A percentile compares a stretch with the other conserved stretches of the same genome.
Evolutionary conservation across 75 land plant species (phyloP).

Genomic region (Cunninghamia lanceolata): DNA sequence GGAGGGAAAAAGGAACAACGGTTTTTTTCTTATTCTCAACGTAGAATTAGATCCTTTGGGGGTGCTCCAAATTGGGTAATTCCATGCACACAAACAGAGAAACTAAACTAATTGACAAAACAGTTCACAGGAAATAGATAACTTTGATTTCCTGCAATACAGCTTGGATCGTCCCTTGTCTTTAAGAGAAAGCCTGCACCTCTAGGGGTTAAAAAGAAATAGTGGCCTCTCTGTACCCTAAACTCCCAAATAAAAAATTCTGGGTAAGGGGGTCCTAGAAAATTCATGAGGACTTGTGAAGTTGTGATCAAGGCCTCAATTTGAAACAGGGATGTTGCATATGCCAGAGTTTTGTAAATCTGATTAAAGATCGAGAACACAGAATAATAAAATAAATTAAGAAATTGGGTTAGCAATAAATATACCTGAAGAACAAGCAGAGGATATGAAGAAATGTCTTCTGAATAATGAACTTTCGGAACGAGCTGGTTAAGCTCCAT

Average conservation of each 20-base stretch:
- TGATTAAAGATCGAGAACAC: background rate
- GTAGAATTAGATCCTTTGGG: background rate
- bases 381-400: background rate
- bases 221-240: background rate
- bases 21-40: background rate
- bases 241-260: background rate
- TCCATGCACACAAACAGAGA: no score
- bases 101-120: no score
- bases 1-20: background rate
- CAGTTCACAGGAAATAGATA: no score
- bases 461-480: slow-evolving; percentile 24
- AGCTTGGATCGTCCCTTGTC: background rate
- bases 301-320: background rate
- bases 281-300: background rate
- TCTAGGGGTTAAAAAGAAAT: background rate
- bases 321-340: background rate
- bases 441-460: slow-evolving; percentile 40
- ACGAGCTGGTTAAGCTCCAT: slow-evolving; percentile 32
- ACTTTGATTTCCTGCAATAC: background rate
- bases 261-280: background rate
- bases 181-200: background rate
- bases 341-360: background rate
- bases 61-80: background rate
- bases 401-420: background rate
- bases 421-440: slow-evolving; percentile 54